Conservation (phyloP, 768 basidiomycete genomes). For the Hygrophoropsis aurantiaca region DNA sequence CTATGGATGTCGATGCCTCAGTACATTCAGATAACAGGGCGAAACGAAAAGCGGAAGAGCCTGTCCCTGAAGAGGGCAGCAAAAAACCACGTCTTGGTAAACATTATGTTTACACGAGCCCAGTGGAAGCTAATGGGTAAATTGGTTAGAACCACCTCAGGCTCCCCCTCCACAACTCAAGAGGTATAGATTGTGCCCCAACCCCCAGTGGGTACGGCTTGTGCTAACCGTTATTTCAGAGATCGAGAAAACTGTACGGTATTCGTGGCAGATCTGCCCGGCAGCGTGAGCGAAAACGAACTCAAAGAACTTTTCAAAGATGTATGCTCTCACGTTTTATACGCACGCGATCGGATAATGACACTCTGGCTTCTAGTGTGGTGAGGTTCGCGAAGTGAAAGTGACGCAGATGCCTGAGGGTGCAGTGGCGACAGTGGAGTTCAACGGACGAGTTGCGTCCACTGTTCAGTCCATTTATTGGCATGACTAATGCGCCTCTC, state of each 20-base stretch:
- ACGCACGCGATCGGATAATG: background rate
- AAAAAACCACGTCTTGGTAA: slow-evolving; percentile 68
- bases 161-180: slow-evolving; percentile 53
- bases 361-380: slow-evolving; percentile 62
- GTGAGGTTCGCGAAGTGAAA: slow-evolving; percentile 81
- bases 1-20: slow-evolving; percentile 44
- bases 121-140: slow-evolving; percentile 3
- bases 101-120: slow-evolving; percentile 22
- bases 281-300: slow-evolving; percentile 58
- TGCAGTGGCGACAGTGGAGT: slow-evolving; percentile 87
- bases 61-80: slow-evolving; percentile 31
- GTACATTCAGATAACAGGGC: slow-evolving; percentile 42
- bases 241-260: slow-evolving; percentile 96
- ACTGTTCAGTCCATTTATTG: background rate
- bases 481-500: background rate
- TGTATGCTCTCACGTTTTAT: slow-evolving; percentile 47
- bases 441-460: slow-evolving; percentile 50
- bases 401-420: slow-evolving; percentile 59
- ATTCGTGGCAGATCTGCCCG: slow-evolving; percentile 74
- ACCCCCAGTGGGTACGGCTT: background rate
- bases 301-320: slow-evolving; percentile 81
- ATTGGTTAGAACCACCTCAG: slow-evolving; percentile 41
- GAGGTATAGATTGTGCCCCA: slow-evolving; percentile 39
- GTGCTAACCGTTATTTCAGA: no score
- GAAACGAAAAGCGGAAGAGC: slow-evolving; percentile 68